These are phyloP conservation scores for Pseudotulostoma volvatum DNA, from an alignment of 495 filamentous ascomycete genomes.

Conservation along the genomic window DNA sequence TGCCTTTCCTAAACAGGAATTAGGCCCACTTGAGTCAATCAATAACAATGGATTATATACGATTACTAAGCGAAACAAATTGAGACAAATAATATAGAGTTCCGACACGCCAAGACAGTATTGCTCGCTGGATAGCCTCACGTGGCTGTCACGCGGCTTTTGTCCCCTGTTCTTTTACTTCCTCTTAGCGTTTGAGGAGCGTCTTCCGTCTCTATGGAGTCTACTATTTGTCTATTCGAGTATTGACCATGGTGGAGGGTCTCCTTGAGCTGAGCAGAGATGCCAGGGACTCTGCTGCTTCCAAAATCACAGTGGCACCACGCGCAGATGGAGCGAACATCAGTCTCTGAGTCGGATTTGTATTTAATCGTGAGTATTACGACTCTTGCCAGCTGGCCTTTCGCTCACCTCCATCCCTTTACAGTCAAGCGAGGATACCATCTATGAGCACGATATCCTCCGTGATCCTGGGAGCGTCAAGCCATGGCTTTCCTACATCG, in stretches of 20 bases:
- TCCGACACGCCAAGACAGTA: too few species aligned
- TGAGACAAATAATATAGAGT: too few species aligned
- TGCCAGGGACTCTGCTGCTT: conserved; percentile 48
- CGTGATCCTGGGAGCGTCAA: conserved; percentile 75
- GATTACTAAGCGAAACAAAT: too few species aligned
- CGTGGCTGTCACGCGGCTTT: too few species aligned
- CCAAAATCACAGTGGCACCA: conserved; percentile 36
- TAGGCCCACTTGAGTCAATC: too few species aligned
- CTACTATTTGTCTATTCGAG: conserved; percentile 12
- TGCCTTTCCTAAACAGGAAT: too few species aligned
- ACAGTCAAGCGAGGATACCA: conserved; percentile 69
- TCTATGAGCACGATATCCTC: conserved; percentile 92
- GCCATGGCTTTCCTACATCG: conserved; percentile 91
- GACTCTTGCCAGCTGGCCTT: too few species aligned
- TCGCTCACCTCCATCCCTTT: not conserved
- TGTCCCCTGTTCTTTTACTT: too few species aligned
- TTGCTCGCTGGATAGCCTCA: too few species aligned
- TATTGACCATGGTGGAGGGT: conserved; percentile 23
- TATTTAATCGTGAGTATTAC: conserved; percentile 55
- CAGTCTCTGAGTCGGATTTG: conserved; percentile 41
- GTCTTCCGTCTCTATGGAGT: conserved; percentile 14
- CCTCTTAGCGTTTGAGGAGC: too few species aligned
- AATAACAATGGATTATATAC: too few species aligned
- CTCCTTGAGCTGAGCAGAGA: conserved; percentile 30
- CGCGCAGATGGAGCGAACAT: conserved; percentile 30